Evolutionary conservation across 2,329 filamentous ascomycete species (phyloP).

Genomic region (Colletotrichum sp.): DNA sequence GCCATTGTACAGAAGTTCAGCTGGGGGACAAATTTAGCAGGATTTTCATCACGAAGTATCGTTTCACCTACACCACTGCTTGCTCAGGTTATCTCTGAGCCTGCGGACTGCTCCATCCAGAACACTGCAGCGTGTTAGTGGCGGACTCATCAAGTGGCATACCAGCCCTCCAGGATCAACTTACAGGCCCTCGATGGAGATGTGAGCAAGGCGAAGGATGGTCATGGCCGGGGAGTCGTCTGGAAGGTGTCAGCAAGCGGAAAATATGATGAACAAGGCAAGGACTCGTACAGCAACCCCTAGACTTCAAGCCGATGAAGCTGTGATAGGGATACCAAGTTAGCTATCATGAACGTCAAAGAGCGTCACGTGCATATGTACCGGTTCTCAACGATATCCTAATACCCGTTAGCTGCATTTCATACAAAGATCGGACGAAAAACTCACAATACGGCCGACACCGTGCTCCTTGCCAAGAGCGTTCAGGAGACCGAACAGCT

Average conservation of each 20-base stretch:
- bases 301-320: slow-evolving; percentile 38
- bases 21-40: not conserved
- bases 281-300: slow-evolving; percentile 55
- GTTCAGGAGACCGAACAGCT: slow-evolving; percentile 70
- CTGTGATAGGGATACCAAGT: not conserved
- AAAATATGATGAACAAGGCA: not conserved
- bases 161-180: not conserved
- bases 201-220: slow-evolving; percentile 32
- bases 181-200: slow-evolving; percentile 58
- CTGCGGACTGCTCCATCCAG: slow-evolving; percentile 59
- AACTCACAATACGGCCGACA: slow-evolving; percentile 71
- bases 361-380: not conserved
- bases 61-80: slow-evolving; percentile 25
- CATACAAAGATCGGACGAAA: not conserved
- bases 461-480: slow-evolving; percentile 68
- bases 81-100: slow-evolving; percentile 59
- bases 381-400: slow-evolving; percentile 49
- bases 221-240: slow-evolving; percentile 29
- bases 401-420: not conserved
- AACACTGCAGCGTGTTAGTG: slow-evolving; percentile 29
- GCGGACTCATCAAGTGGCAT: not conserved
- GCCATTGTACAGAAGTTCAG: slow-evolving; percentile 46
- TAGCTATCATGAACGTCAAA: not conserved
- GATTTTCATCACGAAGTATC: too few species aligned
- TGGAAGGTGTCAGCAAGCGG: not conserved